Evolutionary conservation across 106 monocot genomes (phyloP).

Genomic region (Platanthera zijinensis): DNA sequence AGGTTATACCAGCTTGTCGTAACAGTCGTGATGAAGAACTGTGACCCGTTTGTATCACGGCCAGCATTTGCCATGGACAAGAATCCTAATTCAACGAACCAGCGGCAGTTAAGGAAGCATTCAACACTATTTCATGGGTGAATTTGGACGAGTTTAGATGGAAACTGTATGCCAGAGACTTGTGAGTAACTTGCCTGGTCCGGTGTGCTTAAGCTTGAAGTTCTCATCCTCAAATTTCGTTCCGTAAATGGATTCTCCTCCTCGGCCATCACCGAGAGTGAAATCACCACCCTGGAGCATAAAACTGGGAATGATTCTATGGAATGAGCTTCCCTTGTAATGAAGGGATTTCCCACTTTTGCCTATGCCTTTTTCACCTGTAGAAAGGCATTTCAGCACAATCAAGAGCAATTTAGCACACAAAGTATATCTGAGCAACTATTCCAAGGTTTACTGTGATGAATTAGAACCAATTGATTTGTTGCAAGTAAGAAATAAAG

Average conservation of each 20-base stretch:
- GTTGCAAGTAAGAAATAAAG: background rate
- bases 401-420: background rate
- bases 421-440: background rate
- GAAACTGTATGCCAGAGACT: background rate
- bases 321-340: conserved; percentile 90
- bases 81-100: conserved; percentile 28
- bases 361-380: conserved; percentile 64
- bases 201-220: conserved; percentile 90
- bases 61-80: conserved; percentile 97
- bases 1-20: conserved; percentile 70
- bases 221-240: conserved; percentile 83
- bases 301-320: conserved; percentile 92
- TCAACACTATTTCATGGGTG: background rate
- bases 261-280: conserved; percentile 79
- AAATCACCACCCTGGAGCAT: conserved; percentile 98
- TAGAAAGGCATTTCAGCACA: background rate
- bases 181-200: conserved; percentile 37
- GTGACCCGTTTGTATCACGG: conserved; percentile 69
- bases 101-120: background rate
- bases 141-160: background rate
- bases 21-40: conserved; percentile 95
- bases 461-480: background rate
- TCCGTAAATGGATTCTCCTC: conserved; percentile 86
- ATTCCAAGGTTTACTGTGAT: background rate
- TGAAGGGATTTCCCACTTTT: conserved; percentile 76